A percentile compares a stretch with the other conserved stretches of the same genome.
Conservation (phyloP, 306 rosid genomes). For the Acmispon strigosus region DNA sequence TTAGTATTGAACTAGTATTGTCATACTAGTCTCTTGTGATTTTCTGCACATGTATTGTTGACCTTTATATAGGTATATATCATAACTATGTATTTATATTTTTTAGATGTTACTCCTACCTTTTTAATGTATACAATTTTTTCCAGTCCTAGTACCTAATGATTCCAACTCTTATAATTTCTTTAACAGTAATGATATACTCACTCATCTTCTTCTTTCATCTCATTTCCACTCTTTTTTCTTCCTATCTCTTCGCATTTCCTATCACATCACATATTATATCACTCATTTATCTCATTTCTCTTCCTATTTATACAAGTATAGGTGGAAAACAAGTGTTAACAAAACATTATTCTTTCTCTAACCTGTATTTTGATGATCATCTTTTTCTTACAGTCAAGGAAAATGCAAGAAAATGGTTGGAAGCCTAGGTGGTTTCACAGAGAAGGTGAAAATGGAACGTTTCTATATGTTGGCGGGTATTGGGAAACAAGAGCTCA, state of each 20-base stretch:
- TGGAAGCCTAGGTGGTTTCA: constrained; percentile 93
- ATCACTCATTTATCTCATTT: too few species aligned
- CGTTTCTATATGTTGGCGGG: constrained; percentile 68
- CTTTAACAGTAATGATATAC: too few species aligned
- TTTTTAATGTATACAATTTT: not conserved
- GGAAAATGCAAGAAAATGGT: constrained; percentile 93
- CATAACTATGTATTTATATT: not conserved
- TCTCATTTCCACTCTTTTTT: too few species aligned
- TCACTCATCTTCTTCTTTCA: too few species aligned
- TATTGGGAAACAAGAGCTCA: constrained; percentile 81
- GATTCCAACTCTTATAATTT: not conserved
- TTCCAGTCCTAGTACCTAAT: not conserved
- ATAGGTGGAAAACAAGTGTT: too few species aligned
- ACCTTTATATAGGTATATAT: not conserved
- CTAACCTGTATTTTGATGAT: too few species aligned
- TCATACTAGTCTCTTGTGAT: not conserved
- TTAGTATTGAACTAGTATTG: not conserved
- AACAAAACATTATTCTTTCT: too few species aligned
- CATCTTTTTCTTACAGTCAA: constrained; percentile 44
- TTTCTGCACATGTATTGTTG: not conserved
- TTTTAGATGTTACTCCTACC: not conserved
- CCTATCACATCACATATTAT: too few species aligned
- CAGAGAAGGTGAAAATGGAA: constrained; percentile 58
- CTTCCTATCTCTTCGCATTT: too few species aligned
- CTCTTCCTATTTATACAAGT: too few species aligned